Conservation (phyloP, 805 yeast genomes). For the Ogataea glucozyma region DNA sequence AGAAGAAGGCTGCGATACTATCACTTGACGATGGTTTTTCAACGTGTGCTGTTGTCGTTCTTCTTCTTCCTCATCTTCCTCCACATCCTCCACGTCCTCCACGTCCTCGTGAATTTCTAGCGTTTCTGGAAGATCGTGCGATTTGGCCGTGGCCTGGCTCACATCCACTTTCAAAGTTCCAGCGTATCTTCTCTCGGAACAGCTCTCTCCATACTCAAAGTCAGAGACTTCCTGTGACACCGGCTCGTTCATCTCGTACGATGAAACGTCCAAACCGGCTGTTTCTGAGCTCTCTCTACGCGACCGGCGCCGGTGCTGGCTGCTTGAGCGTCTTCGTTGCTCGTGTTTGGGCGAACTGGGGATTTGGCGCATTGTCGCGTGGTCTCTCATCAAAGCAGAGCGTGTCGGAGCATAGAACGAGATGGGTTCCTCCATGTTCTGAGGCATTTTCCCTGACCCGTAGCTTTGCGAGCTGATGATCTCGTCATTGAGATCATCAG, state of each 20-base stretch:
- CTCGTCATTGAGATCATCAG: conserved; percentile 21
- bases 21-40: neutral
- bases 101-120: conserved; percentile 5
- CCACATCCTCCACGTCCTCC: conserved; percentile 2
- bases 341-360: conserved; percentile 5
- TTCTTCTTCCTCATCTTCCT: neutral
- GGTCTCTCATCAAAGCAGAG: neutral
- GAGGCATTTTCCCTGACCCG: conserved; percentile 9
- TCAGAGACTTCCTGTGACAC: conserved; percentile 23
- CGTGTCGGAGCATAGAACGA: neutral
- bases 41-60: neutral
- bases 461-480: conserved; percentile 22
- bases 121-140: conserved; percentile 11
- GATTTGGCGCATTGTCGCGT: conserved; percentile 4
- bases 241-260: conserved; percentile 23
- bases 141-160: conserved; percentile 9
- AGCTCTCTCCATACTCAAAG: conserved; percentile 16
- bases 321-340: neutral
- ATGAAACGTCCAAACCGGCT: conserved; percentile 8
- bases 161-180: conserved; percentile 7
- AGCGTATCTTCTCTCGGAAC: neutral
- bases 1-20: conserved; percentile 5
- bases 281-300: neutral
- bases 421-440: neutral
- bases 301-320: neutral